Evolutionary conservation across 1,284 basidiomycete genomes (phyloP), one percentile per base, ranked within the genome.

Genomic region (Wolfiporia cocos): DNA sequence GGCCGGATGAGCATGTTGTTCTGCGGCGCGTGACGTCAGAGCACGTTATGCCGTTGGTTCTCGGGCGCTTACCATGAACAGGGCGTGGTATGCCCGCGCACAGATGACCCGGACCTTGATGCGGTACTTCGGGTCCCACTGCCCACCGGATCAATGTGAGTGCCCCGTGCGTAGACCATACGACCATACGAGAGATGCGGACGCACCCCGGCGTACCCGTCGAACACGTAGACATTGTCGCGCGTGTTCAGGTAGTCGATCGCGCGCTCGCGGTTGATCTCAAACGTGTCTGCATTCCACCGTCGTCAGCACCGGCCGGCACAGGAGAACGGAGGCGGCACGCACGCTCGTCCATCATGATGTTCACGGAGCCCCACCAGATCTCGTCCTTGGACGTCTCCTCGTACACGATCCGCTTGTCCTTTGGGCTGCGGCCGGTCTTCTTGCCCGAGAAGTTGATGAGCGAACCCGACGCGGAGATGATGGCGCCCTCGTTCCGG

Each of bases 391-490:
- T 97, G 69, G 85, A 90, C 44, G 91, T 89, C 60, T 99, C 95
- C 67, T 99, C 95, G 65, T 79, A 98, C 62, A 99, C 96, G 58
- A 99, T 98, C 57, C 96, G 92, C 82, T 99, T 99, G 82, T 99
- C 96, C 69, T 99, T 99, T 50, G 96, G 95, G 57, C 84, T 89
- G 43, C 96, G 83, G 49, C 96, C 96, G 3, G 96, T 99, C 78
- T 99, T 99, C 78, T 98, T 99, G 35, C 95, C 95, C 14, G 93
- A 97, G 63, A 98, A 99, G 80, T 99, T 99, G 82, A 99, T 99
- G 55, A 99, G 74, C 18, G 95, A 94, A 51, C 96, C 95, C 15
- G 84, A 91, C 29, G 88, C 86, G 39, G 96, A 95, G 70, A 99
- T 92, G 71, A 98, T 88, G 57, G 95, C 95, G 50, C 95, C 94